Evolutionary conservation across 805 yeast species (phyloP), one percentile per base, ranked within the genome.

Genomic region (Zygosaccharomyces lentus): DNA sequence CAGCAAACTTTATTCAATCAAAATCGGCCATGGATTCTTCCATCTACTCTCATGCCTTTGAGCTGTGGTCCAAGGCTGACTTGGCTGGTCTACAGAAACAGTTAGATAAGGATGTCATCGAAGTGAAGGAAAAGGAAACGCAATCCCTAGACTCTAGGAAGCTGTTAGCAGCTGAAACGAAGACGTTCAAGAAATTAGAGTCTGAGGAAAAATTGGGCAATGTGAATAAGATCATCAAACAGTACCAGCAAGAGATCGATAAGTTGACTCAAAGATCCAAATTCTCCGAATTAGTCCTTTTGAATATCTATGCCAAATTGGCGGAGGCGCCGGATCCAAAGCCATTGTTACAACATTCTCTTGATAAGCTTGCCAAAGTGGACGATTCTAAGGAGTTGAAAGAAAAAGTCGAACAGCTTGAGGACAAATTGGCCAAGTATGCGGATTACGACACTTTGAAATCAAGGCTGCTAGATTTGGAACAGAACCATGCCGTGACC

Each of bases 301-400:
- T 89, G 61, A 80, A 81, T 15, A 72, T 87, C 17, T 91, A 91
- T 68, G 72, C 87, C 46, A 72, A 80, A 12, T 68, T 91, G 4
- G 87, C 89, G 4, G 96, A 90, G 62, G 90, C 95, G 0, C 97
- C 97, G 0, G 97, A 91, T 67, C 98, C 98, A 1, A 78, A 76
- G 50, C 95, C 96, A 4, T 65, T 90, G 34, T 68, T 91, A 47
- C 85, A 84, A 55, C 75, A 80, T 31, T 78, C 90, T 1, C 61
- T 85, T 23, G 87, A 82, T 41, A 77, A 87, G 4, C 78, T 84
- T 6, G 64, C 74, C 3, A 75, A 77, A 15, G 70, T 75, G 1
- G 70, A 75, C 16, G 87, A 85, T 43, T 67, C 75, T 6, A 75
- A 73, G 2, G 65, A 65, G 8, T 65, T 85, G 40, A 73, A 74